A percentile compares a stretch with the other conserved stretches of the same genome.
Conservation (phyloP, 768 basidiomycete genomes). For the Mycena galericulata region DNA sequence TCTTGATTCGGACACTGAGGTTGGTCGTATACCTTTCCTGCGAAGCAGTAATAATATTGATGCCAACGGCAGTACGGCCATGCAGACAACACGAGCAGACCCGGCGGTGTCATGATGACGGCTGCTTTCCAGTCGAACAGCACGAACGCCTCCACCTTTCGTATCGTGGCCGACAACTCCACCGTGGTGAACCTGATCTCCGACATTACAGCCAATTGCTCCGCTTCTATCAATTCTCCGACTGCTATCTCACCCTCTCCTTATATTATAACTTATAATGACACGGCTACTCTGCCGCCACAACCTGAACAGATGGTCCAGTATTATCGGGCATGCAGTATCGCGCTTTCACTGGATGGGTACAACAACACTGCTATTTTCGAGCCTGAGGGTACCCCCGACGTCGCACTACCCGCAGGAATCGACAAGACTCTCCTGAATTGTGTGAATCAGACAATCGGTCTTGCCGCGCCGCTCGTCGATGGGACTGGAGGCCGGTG, state of each 20-base stretch:
- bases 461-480: conserved; percentile 42
- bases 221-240: conserved; percentile 47
- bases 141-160: conserved; percentile 55
- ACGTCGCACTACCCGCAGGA: conserved; percentile 58
- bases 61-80: conserved; percentile 55
- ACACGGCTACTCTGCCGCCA: conserved; percentile 41
- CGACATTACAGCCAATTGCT: conserved; percentile 58
- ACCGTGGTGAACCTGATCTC: conserved; percentile 58
- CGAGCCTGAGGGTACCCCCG: conserved; percentile 43
- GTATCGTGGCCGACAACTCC: conserved; percentile 60
- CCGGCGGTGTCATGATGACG: conserved; percentile 60
- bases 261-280: conserved; percentile 48
- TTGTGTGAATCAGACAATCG: conserved; percentile 70
- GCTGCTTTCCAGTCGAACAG: conserved; percentile 57
- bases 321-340: conserved; percentile 62
- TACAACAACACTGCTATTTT: conserved; percentile 20
- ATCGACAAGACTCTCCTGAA: conserved; percentile 57
- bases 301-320: conserved; percentile 57
- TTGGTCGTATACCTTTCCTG: neutral
- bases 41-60: neutral
- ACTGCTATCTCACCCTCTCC: conserved; percentile 48
- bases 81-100: conserved; percentile 58
- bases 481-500: conserved; percentile 10
- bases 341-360: conserved; percentile 59
- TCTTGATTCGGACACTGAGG: conserved; percentile 37